Base-by-base conservation (phyloP, 2,329 filamentous ascomycete species). In the Salinomyces thailandicus region DNA sequence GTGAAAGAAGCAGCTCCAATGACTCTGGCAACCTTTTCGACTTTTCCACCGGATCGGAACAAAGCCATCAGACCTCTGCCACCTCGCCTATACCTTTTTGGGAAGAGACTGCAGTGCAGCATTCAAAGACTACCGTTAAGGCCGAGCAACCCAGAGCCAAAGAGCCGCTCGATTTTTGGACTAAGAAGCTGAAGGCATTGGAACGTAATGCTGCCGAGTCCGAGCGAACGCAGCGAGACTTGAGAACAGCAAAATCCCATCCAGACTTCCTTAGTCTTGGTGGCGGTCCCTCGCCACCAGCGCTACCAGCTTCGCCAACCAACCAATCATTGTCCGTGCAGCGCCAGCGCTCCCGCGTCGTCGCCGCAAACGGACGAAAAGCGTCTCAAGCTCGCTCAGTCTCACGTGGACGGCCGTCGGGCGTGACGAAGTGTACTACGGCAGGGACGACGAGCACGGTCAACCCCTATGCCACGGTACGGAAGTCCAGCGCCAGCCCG, bases 161-260 rank as follows among this genome's bases (percentile, higher is more conserved):
- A 50, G 58, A 55, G 50, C 58, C 63, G 43, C 58, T 65, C 38
- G 64, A 68, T 51, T 63, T 69, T 54, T 75, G 72, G 71, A 64
- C 64, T 46, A 66, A 68, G 55, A 70, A 69, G 50, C 54, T 68
- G 43, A 67, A 64, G 56, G 63, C 62, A 49, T 52, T 71, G 50
- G 61, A 68, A 53, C 65, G 71, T 54, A 69, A 69, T 52, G 60
- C 65, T 51, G 59, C 62, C 45, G 59, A 60, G 40, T 53, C 57
- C 12, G 55, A 57, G 54, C 54, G 64, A 59, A 57, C 62, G 60
- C 52, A 68, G 52, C 61, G 47, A 18, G 48, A 35, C 13, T 38
- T 57, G 29, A 43, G 53, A 18, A 44, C 51, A 12, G 46, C 51
- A 9, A 50, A 53, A 26, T 56, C 52, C 24, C 52, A 58, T 37